These are phyloP conservation scores for Akanthomyces dipterigenus DNA, from an alignment of 2,329 filamentous ascomycete genomes.

Conservation along the genomic window DNA sequence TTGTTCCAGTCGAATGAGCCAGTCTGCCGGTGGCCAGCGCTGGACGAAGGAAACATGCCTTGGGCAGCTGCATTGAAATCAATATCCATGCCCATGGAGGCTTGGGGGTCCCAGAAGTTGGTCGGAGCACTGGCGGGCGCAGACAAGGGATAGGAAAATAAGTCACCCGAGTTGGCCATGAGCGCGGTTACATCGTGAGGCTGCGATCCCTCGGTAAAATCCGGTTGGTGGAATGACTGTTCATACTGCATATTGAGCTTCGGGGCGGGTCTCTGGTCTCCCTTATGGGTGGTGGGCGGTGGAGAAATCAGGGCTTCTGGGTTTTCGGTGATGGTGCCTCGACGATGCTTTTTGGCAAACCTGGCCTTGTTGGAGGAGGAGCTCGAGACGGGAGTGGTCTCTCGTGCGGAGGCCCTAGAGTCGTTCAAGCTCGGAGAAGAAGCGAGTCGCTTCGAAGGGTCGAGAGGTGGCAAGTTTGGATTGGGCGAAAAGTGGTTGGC, in stretches of 20 bases:
- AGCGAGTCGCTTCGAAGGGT: conserved; percentile 49
- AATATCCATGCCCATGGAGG: conserved; percentile 52
- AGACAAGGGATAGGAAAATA: conserved; percentile 56
- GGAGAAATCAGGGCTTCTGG: conserved; percentile 46
- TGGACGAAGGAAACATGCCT: conserved; percentile 34
- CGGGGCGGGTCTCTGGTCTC: conserved; percentile 47
- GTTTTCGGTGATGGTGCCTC: conserved; percentile 33
- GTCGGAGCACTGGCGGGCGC: conserved; percentile 43
- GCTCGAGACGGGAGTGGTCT: conserved; percentile 22
- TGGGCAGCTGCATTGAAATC: conserved; percentile 44
- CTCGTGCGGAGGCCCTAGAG: conserved; percentile 23
- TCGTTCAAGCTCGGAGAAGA: conserved; percentile 48
- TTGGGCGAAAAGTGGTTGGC: conserved; percentile 53
- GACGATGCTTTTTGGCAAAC: conserved; percentile 39
- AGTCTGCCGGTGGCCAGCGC: conserved; percentile 36
- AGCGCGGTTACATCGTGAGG: conserved; percentile 43
- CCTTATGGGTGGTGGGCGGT: conserved; percentile 51
- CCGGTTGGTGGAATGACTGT: conserved; percentile 44
- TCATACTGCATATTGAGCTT: conserved; percentile 54
- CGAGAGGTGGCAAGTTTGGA: conserved; percentile 51
- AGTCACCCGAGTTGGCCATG: conserved; percentile 42
- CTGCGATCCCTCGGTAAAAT: conserved; percentile 42
- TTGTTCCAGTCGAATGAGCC: conserved; percentile 52
- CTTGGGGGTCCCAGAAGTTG: conserved; percentile 52
- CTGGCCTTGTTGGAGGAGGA: conserved; percentile 22